A percentile compares a stretch with the other conserved stretches of the same genome.
Conservation (phyloP, 805 yeast species). For the Metschnikowia similis region DNA sequence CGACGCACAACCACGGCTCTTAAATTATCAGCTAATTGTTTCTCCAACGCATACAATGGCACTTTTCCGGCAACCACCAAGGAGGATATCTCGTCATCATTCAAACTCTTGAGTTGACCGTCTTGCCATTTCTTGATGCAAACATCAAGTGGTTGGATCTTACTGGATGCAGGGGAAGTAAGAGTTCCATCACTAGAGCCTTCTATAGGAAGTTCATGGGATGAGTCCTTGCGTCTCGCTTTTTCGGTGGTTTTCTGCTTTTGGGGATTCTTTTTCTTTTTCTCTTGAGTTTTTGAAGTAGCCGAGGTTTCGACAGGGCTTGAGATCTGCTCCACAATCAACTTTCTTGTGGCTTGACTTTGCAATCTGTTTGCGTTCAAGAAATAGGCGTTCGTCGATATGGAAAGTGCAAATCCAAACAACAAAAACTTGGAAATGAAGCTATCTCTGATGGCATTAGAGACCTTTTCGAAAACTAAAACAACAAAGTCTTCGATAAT, state of each 20-base stretch:
- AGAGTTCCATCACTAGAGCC: constrained; percentile 17
- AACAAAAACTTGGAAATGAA: constrained; percentile 74
- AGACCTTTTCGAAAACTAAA: constrained; percentile 49
- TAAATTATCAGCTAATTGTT: constrained; percentile 79
- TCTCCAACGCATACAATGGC: constrained; percentile 92
- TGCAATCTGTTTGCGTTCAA: constrained; percentile 80
- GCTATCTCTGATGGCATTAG: constrained; percentile 72
- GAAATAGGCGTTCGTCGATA: constrained; percentile 77
- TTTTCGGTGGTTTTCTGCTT: background rate
- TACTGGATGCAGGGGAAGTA: constrained; percentile 19
- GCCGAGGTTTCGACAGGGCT: constrained; percentile 20
- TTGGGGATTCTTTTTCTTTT: background rate
- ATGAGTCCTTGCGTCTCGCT: background rate
- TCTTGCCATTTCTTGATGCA: constrained; percentile 58
- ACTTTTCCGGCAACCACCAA: constrained; percentile 72
- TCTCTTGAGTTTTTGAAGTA: background rate
- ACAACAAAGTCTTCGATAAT: constrained; percentile 60
- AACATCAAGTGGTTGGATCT: constrained; percentile 55
- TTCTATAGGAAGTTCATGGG: constrained; percentile 4
- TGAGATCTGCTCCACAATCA: constrained; percentile 37
- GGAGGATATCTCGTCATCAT: constrained; percentile 67
- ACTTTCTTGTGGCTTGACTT: constrained; percentile 39
- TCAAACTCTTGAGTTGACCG: constrained; percentile 64
- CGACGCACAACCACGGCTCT: constrained; percentile 95
- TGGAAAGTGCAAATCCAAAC: constrained; percentile 66